Evolutionary conservation across 164 flowering plant species (phyloP), one percentile per base, ranked within the genome.

Genomic region (Vitis cinerea): DNA sequence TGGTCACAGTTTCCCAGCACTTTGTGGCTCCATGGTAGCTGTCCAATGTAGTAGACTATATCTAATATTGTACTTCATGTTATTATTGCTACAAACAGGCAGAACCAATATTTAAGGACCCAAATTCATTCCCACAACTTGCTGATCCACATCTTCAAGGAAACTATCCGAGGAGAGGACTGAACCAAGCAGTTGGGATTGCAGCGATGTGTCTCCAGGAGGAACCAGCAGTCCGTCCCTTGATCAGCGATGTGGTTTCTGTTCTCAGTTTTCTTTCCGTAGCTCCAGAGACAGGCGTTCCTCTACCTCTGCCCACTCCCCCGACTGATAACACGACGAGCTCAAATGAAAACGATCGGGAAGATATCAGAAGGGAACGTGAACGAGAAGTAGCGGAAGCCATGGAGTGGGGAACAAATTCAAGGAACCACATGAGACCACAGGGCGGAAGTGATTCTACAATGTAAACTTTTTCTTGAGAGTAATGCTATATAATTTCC

Each of bases 151-250:
- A 61, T 56, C 83, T 88, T 0, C 3, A 65, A 10, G 80, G 79
- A 19, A 71, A 77, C 23, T 85, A 68, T 56, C 87, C 93, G 0
- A 63, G 47, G 27, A 80, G 69, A 67, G 82, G 75, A 3, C 64
- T 88, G 69, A 82, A 85, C 56, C 90, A 86, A 68, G 89, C 89
- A 4, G 84, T 88, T 1, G 93, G 86, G 3, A 79, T 86, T 1
- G 89, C 93, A 10, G 83, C 87, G 1, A 88, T 88, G 93, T 85
- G 93, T 63, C 77, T 88, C 2, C 77, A 88, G 16, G 93, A 88
- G 63, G 90, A 85, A 16, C 75, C 87, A 17, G 8, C 78, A 0
- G 81, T 73, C 1, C 86, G 93, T 0, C 93, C 93, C 9, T 63
- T 77, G 68, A 88, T 88, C 54, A 75, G 79, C 8, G 93, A 88